phyloP scores from a whole-genome alignment of 768 basidiomycete species.

The Cystoderma amianthinum region DNA sequence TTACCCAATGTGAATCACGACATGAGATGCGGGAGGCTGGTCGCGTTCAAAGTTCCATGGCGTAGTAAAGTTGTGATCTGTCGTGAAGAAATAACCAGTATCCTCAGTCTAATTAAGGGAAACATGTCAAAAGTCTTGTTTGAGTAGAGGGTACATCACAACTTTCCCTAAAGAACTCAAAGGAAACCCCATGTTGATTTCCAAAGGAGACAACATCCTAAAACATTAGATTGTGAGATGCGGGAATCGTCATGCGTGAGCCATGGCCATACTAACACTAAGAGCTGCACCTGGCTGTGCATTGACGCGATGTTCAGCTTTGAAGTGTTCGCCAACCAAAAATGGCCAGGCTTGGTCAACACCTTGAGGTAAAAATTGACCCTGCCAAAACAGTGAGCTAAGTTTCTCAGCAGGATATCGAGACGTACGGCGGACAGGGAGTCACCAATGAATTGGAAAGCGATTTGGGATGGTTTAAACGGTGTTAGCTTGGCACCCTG shows the following conservation, averaged over 20 bases:
- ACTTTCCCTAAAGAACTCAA: constrained; percentile 40
- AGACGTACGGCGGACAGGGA: constrained; percentile 44
- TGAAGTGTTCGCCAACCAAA: constrained; percentile 41
- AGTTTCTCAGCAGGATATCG: background rate
- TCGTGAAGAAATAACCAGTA: constrained; percentile 43
- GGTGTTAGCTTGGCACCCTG: constrained; percentile 40
- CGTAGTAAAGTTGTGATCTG: constrained; percentile 55
- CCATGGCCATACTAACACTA: constrained; percentile 19
- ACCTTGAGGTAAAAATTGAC: constrained; percentile 45
- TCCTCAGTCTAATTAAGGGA: constrained; percentile 41
- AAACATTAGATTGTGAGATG: background rate
- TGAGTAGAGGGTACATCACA: too few species aligned
- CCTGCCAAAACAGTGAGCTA: constrained; percentile 20
- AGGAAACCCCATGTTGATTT: constrained; percentile 45
- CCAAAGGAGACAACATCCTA: constrained; percentile 47
- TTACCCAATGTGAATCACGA: constrained; percentile 52
- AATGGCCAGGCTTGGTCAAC: constrained; percentile 55
- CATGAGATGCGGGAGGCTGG: constrained; percentile 36
- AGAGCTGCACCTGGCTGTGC: constrained; percentile 52
- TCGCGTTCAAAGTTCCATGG: constrained; percentile 50
- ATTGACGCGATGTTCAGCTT: constrained; percentile 42
- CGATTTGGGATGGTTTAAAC: constrained; percentile 35
- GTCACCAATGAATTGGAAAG: constrained; percentile 54
- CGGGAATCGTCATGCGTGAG: background rate
- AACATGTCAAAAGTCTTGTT: background rate